A percentile compares a stretch with the other conserved stretches of the same genome.
Evolutionary conservation across 2,329 filamentous ascomycete species (phyloP).

Genomic region (Diaporthe aspalathi): DNA sequence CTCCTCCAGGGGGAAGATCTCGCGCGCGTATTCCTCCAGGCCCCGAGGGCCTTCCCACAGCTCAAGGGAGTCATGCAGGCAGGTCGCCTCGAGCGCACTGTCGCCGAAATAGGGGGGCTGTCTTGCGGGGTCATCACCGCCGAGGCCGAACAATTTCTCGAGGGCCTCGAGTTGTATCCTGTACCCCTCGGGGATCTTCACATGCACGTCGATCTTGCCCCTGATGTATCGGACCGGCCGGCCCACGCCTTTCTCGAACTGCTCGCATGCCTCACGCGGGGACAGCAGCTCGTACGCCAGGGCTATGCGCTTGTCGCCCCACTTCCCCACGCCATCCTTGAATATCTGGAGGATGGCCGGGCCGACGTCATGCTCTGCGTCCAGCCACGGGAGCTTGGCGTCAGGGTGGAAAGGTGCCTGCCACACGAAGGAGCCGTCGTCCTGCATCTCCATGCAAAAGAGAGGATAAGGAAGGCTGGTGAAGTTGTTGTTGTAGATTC

Average conservation of each 20-base stretch:
- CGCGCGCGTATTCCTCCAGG: constrained; percentile 92
- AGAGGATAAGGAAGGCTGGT: constrained; percentile 91
- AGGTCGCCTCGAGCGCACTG: constrained; percentile 66
- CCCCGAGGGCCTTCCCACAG: constrained; percentile 93
- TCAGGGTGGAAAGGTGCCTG: constrained; percentile 93
- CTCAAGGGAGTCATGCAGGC: constrained; percentile 79
- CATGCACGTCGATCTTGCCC: constrained; percentile 83
- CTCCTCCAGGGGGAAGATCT: constrained; percentile 95
- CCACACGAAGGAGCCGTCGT: constrained; percentile 90
- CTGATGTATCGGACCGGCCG: constrained; percentile 82
- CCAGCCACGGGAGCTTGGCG: constrained; percentile 91
- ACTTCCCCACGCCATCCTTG: constrained; percentile 89
- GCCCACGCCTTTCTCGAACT: constrained; percentile 82
- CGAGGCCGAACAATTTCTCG: constrained; percentile 68
- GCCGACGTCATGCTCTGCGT: constrained; percentile 95
- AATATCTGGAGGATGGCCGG: constrained; percentile 93
- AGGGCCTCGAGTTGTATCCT: constrained; percentile 83
- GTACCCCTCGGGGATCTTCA: constrained; percentile 89
- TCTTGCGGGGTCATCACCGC: constrained; percentile 62
- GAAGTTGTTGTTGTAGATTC: constrained; percentile 99
- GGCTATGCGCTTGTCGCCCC: constrained; percentile 83
- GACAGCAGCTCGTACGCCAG: constrained; percentile 91
- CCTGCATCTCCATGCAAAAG: constrained; percentile 92
- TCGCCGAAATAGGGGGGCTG: constrained; percentile 75
- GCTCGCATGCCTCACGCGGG: constrained; percentile 82